Percentiles rank a stretch among this genome's conserved stretches.
Evolutionary conservation across 1,139 yeast species (phyloP).

Genomic region (Pichia sp.): DNA sequence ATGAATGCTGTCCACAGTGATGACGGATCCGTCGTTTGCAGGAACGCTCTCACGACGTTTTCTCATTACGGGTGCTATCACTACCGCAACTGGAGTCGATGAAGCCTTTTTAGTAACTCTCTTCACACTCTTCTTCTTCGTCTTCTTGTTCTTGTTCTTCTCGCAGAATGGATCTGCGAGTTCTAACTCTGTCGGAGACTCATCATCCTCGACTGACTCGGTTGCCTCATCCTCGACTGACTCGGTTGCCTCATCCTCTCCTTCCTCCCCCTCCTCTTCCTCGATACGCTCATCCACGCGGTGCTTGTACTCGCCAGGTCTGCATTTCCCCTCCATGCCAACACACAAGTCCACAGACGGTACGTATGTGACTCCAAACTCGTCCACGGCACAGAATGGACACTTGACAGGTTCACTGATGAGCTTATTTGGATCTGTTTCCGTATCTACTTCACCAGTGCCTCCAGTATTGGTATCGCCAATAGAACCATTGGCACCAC

Average conservation of each 20-base stretch:
- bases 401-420: conserved; percentile 86
- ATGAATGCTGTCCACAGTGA: conserved; percentile 73
- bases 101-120: no score
- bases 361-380: conserved; percentile 76
- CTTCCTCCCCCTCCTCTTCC: no score
- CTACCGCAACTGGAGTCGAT: conserved; percentile 12
- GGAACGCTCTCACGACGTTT: no score
- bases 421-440: conserved; percentile 47
- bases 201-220: conserved; percentile 17
- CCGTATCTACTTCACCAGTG: conserved; percentile 24
- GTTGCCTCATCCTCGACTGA: no score
- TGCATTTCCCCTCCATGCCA: conserved; percentile 40
- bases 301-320: conserved; percentile 33
- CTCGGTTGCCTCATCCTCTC: no score
- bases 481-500: no score
- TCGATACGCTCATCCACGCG: no score
- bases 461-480: no score
- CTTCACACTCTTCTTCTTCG: background rate
- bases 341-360: conserved; percentile 43
- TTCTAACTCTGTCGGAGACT: conserved; percentile 7
- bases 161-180: conserved; percentile 7
- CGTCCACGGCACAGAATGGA: conserved; percentile 87
- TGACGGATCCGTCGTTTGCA: conserved; percentile 65
- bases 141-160: no score
- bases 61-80: no score